These are phyloP conservation scores for Stephanodiscus minutulus DNA, from an alignment of 108 stramenopile species.

Conservation along the genomic window DNA sequence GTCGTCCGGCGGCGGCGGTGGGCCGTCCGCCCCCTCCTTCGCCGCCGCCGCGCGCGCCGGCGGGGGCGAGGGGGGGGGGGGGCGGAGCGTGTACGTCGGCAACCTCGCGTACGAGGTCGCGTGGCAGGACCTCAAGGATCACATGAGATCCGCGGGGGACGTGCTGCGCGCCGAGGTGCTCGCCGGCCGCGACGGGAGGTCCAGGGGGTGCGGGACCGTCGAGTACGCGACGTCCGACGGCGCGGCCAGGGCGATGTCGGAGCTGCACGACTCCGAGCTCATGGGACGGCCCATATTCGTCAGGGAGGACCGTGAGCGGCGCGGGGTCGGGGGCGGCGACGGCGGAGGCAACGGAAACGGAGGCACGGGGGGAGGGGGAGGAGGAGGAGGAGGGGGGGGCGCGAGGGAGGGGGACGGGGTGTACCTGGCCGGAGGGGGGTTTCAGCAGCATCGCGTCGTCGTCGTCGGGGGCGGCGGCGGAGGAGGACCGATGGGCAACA, in stretches of 20 bases:
- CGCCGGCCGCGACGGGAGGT: slow-evolving; percentile 56
- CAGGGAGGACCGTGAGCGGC: slow-evolving; percentile 72
- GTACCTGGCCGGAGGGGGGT: neutral
- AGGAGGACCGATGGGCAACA: slow-evolving; percentile 8
- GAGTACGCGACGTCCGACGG: slow-evolving; percentile 84
- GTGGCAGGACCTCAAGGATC: slow-evolving; percentile 89
- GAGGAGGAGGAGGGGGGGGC: slow-evolving; percentile 21
- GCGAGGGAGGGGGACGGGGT: neutral
- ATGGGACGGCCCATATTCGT: slow-evolving; percentile 85
- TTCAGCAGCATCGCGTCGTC: slow-evolving; percentile 17
- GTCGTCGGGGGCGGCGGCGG: slow-evolving; percentile 47
- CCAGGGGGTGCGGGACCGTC: slow-evolving; percentile 93
- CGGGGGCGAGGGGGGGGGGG: slow-evolving; percentile 22
- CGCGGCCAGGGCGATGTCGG: slow-evolving; percentile 73
- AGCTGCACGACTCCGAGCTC: slow-evolving; percentile 79
- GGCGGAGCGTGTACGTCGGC: slow-evolving; percentile 78
- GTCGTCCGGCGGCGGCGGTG: slow-evolving; percentile 21
- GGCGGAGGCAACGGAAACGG: too few relatives aligned
- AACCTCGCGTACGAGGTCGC: slow-evolving; percentile 77
- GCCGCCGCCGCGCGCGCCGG: neutral
- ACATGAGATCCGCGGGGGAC: slow-evolving; percentile 85
- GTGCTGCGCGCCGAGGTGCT: slow-evolving; percentile 66
- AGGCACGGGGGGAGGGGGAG: too few relatives aligned
- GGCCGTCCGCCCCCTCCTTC: neutral
- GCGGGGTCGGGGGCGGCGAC: too few relatives aligned